phyloP scores from a whole-genome alignment of 148 eudicot genomes.

The Silene conica region DNA sequence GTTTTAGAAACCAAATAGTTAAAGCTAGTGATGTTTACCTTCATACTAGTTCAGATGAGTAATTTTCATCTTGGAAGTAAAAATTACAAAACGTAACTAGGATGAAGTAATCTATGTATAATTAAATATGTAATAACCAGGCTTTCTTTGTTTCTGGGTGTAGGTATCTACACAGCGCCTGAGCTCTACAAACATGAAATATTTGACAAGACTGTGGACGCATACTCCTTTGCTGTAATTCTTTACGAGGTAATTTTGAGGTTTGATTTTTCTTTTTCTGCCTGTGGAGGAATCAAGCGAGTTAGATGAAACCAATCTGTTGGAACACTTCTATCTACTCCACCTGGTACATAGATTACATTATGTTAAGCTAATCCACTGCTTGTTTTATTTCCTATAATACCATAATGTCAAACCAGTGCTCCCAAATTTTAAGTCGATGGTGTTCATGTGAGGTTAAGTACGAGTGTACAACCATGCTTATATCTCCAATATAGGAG shows the following conservation, averaged over 20 bases:
- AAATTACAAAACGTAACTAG: no score
- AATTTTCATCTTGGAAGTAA: background rate
- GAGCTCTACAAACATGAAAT: slow-evolving; percentile 75
- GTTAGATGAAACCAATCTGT: background rate
- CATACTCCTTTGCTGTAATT: slow-evolving; percentile 78
- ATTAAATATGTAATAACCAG: slow-evolving; percentile 8
- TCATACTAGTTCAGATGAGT: background rate
- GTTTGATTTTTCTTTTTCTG: background rate
- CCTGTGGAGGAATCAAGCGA: background rate
- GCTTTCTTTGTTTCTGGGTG: background rate
- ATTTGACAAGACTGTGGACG: slow-evolving; percentile 90
- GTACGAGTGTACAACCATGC: background rate
- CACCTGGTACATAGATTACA: background rate
- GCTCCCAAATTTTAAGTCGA: background rate
- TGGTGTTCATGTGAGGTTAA: background rate
- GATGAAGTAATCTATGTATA: background rate
- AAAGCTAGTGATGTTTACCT: background rate
- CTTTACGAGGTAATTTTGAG: slow-evolving; percentile 72
- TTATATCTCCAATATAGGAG: no score
- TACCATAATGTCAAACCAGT: background rate
- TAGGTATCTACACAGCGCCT: slow-evolving; percentile 81
- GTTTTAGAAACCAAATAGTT: background rate
- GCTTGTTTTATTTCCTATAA: background rate
- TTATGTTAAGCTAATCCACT: background rate
- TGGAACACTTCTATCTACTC: background rate